Evolutionary conservation across 495 filamentous ascomycete species (phyloP).

Genomic region (Aspergillus biplanus): DNA sequence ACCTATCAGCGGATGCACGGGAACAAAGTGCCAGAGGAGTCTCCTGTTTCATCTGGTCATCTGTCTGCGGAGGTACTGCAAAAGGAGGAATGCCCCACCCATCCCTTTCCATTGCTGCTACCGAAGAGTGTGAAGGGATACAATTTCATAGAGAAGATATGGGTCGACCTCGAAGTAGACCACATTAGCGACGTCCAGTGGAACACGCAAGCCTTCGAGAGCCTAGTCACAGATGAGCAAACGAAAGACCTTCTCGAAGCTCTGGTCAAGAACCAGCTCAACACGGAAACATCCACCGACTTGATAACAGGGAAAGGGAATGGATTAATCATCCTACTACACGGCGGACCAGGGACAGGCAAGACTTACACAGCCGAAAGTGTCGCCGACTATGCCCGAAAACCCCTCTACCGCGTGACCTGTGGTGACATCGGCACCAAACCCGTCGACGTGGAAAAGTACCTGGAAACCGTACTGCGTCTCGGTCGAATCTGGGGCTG

Average conservation of each 20-base stretch:
- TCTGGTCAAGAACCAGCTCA: neutral
- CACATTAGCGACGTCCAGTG: neutral
- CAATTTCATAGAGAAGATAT: neutral
- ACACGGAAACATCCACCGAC: neutral
- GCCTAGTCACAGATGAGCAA: neutral
- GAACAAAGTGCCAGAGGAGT: neutral
- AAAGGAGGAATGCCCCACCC: neutral
- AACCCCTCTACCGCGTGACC: neutral
- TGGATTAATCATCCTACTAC: neutral
- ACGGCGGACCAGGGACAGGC: neutral
- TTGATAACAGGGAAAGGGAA: neutral
- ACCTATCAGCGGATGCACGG: neutral
- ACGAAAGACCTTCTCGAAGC: neutral
- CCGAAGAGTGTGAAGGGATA: neutral
- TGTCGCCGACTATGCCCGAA: neutral
- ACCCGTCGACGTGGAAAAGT: neutral
- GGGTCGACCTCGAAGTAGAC: neutral
- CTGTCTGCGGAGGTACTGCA: neutral
- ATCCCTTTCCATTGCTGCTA: neutral
- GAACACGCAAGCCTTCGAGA: conserved; percentile 1
- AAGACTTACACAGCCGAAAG: neutral
- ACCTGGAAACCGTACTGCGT: neutral
- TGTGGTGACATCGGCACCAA: neutral
- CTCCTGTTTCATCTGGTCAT: neutral
- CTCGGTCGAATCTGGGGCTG: neutral